Evolutionary conservation across 2,329 filamentous ascomycete genomes (phyloP), one percentile per base, ranked within the genome.

Genomic region (Pyricularia grisea): DNA sequence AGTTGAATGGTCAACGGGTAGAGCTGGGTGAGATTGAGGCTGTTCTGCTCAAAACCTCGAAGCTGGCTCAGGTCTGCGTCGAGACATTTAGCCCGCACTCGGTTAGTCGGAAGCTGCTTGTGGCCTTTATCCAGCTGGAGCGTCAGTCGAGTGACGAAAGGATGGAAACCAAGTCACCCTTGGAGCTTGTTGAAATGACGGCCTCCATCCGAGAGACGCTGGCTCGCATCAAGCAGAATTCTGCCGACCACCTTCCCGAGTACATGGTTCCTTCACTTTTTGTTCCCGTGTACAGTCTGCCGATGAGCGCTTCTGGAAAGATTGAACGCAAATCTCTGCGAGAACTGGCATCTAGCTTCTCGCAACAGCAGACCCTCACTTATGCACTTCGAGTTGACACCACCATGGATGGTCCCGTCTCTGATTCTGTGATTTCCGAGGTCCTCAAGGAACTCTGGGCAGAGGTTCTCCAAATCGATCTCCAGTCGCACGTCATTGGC

Each of bases 191-290:
- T 0, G 14, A 50, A 14, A 55, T 68, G 11, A 58, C 67, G 58
- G 20, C 36, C 11, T 27, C 64, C 20, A 27, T 42, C 30, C 31
- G 65, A 0, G 65, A 66, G 9, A 66, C 36, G 36, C 68, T 63
- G 4, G 63, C 27, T 4, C 64, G 66, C 25, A 70, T 74, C 3
- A 68, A 68, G 17, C 61, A 71, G 9, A 65, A 70, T 11, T 65
- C 74, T 9, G 36, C 66, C 12, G 17, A 31, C 23, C 31, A 25
- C 31, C 65, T 76, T 5, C 73, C 74, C 20, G 58, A 68, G 3
- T 75, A 74, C 67, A 75, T 76, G 74, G 69, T 75, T 1, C 75
- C 75, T 0, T 69, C 55, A 4, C 71, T 73, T 28, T 75, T 74
- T 73, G 31, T 76, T 1, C 71, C 71, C 0, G 64, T 73, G 2